Percentiles rank a stretch among this genome's conserved stretches.
Conservation (phyloP, 2,329 filamentous ascomycete species). For the Monilinia laxa region DNA sequence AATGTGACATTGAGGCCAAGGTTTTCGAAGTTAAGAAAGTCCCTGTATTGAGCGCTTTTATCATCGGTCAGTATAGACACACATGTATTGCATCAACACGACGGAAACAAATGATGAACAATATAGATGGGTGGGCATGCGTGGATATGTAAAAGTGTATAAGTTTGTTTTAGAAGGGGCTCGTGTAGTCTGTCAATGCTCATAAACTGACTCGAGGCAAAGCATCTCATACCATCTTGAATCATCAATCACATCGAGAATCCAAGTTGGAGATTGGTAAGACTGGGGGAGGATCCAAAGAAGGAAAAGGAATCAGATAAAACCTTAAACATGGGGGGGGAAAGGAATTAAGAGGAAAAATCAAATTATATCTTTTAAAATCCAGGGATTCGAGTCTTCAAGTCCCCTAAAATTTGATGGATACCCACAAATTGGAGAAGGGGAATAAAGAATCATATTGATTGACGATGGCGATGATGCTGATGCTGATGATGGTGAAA, state of each 20-base stretch:
- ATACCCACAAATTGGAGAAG: conserved; percentile 3
- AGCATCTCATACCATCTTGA: neutral
- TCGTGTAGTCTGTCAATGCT: conserved; percentile 13
- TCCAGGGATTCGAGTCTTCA: neutral
- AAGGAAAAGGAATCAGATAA: neutral
- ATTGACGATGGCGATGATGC: no score
- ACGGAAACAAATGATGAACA: neutral
- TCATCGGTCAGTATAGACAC: conserved; percentile 1
- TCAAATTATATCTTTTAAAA: neutral
- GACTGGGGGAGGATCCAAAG: neutral
- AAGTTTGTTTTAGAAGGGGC: neutral
- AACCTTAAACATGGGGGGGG: neutral
- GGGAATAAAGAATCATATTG: no score
- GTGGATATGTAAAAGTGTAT: neutral
- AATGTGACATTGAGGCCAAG: conserved; percentile 1
- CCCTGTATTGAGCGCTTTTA: conserved; percentile 5
- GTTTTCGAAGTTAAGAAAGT: neutral
- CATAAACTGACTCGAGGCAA: conserved; percentile 7
- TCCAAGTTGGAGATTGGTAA: neutral
- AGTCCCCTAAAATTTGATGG: conserved; percentile 1
- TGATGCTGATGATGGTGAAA: conserved; percentile 5
- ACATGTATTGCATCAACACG: neutral
- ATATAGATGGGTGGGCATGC: neutral
- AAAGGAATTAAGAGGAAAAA: neutral
- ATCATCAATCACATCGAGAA: conserved; percentile 5